These are phyloP conservation scores for Penicillium arizonense DNA, from an alignment of 495 filamentous ascomycete genomes.

Conservation along the genomic window DNA sequence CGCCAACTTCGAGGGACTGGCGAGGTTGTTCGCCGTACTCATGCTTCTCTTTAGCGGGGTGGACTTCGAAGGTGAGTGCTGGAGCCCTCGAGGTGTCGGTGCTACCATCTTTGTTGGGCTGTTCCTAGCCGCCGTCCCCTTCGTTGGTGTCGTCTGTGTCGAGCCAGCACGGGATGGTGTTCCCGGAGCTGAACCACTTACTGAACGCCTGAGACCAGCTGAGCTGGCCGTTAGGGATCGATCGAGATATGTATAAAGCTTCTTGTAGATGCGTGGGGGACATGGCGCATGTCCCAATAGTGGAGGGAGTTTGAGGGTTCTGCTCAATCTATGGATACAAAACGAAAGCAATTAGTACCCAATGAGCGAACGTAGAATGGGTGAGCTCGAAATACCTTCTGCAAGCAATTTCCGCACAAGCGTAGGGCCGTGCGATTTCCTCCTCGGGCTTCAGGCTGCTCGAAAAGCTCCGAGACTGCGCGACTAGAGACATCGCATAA, in stretches of 20 bases:
- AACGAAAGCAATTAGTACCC: conserved; percentile 11
- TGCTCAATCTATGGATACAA: conserved; percentile 61
- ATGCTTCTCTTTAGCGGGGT: conserved; percentile 38
- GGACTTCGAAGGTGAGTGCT: conserved; percentile 43
- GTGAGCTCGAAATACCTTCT: conserved; percentile 54
- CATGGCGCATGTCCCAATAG: conserved; percentile 81
- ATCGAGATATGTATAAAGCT: conserved; percentile 78
- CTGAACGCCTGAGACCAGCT: conserved; percentile 29
- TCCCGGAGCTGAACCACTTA: conserved; percentile 26
- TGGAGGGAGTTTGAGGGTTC: conserved; percentile 77
- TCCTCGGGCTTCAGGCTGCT: conserved; percentile 81
- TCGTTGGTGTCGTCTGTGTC: conserved; percentile 32
- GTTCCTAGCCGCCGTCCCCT: conserved; percentile 21
- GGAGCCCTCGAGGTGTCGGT: conserved; percentile 33
- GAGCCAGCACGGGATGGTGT: conserved; percentile 30
- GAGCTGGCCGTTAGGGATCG: conserved; percentile 56
- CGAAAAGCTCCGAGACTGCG: conserved; percentile 80
- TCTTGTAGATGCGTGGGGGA: conserved; percentile 78
- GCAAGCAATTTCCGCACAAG: conserved; percentile 90
- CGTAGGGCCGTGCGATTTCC: conserved; percentile 82
- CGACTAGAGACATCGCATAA: conserved; percentile 75
- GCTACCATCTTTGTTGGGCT: conserved; percentile 32
- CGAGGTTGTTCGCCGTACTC: conserved; percentile 17
- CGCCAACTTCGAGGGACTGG: conserved; percentile 22
- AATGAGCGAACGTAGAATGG: background rate